Evolutionary conservation across 176 grass and related monocot species (phyloP).

Genomic region (Ananas comosus): DNA sequence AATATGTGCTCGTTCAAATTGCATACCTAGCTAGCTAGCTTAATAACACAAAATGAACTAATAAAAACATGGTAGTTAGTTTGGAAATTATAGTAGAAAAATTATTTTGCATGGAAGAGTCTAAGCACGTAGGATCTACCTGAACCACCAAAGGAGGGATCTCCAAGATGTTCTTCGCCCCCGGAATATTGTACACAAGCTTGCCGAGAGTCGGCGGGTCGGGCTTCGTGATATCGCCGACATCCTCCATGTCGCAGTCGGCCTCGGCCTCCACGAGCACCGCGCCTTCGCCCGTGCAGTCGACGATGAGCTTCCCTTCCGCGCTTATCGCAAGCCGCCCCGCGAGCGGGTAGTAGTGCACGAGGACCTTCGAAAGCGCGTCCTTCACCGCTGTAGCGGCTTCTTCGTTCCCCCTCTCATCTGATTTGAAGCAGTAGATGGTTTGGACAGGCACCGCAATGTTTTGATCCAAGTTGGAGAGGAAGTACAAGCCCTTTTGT

Average conservation of each 20-base stretch:
- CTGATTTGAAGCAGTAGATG: constrained; percentile 68
- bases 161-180: constrained; percentile 84
- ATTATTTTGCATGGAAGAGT: too few relatives aligned
- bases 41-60: too few relatives aligned
- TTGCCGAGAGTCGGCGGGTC: constrained; percentile 63
- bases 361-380: constrained; percentile 64
- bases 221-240: constrained; percentile 63
- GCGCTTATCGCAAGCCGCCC: constrained; percentile 61
- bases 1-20: too few relatives aligned
- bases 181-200: constrained; percentile 71
- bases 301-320: constrained; percentile 79
- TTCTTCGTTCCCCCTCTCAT: constrained; percentile 13
- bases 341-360: constrained; percentile 79
- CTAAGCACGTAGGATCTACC: constrained; percentile 20
- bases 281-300: constrained; percentile 61
- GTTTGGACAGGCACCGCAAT: constrained; percentile 84
- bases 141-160: constrained; percentile 87
- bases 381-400: constrained; percentile 39
- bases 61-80: too few relatives aligned
- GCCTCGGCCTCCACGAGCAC: constrained; percentile 87
- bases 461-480: constrained; percentile 98
- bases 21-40: too few relatives aligned
- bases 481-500: constrained; percentile 64
- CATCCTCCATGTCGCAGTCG: constrained; percentile 42
- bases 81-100: too few relatives aligned